Conservation (phyloP, 2,329 filamentous ascomycete species). For the Byssochlamys sp. region DNA sequence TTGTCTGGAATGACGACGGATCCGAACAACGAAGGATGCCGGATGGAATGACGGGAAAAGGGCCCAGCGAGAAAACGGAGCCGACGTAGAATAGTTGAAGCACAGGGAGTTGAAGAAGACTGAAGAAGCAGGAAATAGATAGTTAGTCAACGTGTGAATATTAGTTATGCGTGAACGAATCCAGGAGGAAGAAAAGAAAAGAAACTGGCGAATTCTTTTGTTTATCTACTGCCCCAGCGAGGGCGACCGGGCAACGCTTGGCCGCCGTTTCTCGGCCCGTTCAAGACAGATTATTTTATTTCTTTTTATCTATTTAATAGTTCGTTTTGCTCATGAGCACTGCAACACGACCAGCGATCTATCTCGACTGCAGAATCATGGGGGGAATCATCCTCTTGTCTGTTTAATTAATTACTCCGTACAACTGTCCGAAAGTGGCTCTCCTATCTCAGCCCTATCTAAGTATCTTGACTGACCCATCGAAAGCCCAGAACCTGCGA, state of each 20-base stretch:
- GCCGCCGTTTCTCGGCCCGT: not conserved
- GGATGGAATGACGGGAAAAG: conserved; percentile 11
- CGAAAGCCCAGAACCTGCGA: not conserved
- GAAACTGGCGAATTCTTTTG: conserved; percentile 5
- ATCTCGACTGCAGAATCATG: no score
- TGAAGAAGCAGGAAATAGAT: not conserved
- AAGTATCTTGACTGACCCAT: not conserved
- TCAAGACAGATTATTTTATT: no score
- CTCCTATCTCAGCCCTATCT: not conserved
- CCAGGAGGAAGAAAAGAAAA: not conserved
- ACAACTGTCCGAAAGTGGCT: not conserved
- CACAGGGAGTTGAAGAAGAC: not conserved
- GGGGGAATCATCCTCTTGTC: no score
- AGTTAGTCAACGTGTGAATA: not conserved
- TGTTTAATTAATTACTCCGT: no score
- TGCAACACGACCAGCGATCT: no score
- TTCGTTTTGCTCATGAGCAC: no score
- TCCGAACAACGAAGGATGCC: conserved; percentile 14
- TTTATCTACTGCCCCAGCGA: conserved; percentile 7
- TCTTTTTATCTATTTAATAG: no score
- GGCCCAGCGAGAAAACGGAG: conserved; percentile 7
- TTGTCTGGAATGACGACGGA: conserved; percentile 25
- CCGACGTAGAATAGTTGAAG: not conserved
- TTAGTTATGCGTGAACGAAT: not conserved
- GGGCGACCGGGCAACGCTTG: conserved; percentile 10